Percentiles rank a stretch among this genome's conserved stretches.
Conservation (phyloP, 208 protist genomes). For the Trypanosoma lewisi region DNA sequence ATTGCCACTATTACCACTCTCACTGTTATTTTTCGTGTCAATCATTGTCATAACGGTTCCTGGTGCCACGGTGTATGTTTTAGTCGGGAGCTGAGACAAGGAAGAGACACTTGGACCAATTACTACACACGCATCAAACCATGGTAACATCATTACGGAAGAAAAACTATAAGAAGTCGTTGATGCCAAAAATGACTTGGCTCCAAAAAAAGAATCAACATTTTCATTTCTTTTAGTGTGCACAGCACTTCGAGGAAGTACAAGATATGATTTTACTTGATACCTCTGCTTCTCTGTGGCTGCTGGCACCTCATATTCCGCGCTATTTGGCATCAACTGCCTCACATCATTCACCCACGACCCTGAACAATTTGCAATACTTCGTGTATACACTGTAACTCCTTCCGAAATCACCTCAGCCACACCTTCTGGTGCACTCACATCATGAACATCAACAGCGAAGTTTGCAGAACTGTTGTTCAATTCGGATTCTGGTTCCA, state of each 20-base stretch:
- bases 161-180: conserved; percentile 71
- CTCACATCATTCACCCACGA: conserved; percentile 59
- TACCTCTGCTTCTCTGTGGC: conserved; percentile 38
- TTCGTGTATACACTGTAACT: conserved; percentile 39
- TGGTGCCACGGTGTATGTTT: neutral
- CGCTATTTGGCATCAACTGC: conserved; percentile 38
- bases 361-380: conserved; percentile 73
- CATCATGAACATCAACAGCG: conserved; percentile 21
- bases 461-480: conserved; percentile 10
- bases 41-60: neutral
- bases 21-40: conserved; percentile 1
- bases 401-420: neutral
- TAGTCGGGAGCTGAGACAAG: conserved; percentile 15
- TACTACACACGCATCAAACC: conserved; percentile 69
- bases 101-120: conserved; percentile 60
- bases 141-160: conserved; percentile 64
- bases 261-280: conserved; percentile 53
- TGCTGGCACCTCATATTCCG: conserved; percentile 26
- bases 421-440: conserved; percentile 2
- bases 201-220: neutral
- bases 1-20: neutral
- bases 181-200: conserved; percentile 38
- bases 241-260: conserved; percentile 47
- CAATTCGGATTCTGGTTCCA: neutral
- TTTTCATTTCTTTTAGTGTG: neutral